phyloP scores from a whole-genome alignment of 1,284 basidiomycete genomes.

The Caloboletus inedulis region DNA sequence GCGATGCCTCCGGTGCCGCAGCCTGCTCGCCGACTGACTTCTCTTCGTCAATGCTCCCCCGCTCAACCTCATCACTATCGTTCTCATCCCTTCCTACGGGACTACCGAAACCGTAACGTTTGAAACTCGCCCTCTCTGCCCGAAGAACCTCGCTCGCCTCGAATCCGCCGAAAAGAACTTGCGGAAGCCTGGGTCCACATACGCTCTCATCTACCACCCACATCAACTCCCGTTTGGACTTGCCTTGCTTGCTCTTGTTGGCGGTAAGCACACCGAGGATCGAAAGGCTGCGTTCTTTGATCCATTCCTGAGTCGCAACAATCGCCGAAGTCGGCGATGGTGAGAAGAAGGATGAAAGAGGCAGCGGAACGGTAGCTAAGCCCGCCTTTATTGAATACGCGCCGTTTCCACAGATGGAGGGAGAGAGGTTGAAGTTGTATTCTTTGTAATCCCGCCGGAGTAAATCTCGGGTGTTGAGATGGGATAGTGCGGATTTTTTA shows the following conservation, averaged over 20 bases:
- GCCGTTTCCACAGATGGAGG: slow-evolving; percentile 37
- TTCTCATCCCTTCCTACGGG: slow-evolving; percentile 30
- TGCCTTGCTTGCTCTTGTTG: slow-evolving; percentile 46
- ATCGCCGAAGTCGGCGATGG: slow-evolving; percentile 39
- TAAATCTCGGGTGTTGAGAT: slow-evolving; percentile 72
- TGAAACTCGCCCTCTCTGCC: slow-evolving; percentile 43
- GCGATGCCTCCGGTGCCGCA: slow-evolving; percentile 15
- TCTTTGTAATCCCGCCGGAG: slow-evolving; percentile 93
- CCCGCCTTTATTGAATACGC: slow-evolving; percentile 46
- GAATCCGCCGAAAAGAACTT: slow-evolving; percentile 42
- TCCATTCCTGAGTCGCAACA: slow-evolving; percentile 54
- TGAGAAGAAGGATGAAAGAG: slow-evolving; percentile 44
- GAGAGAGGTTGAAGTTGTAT: slow-evolving; percentile 51
- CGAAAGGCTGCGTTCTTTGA: slow-evolving; percentile 60
- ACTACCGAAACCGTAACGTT: slow-evolving; percentile 34
- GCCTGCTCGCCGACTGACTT: slow-evolving; percentile 23
- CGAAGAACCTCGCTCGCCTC: slow-evolving; percentile 51
- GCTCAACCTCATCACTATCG: slow-evolving; percentile 32
- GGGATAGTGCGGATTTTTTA: slow-evolving; percentile 69
- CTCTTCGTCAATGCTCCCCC: slow-evolving; percentile 29
- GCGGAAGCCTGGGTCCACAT: slow-evolving; percentile 34
- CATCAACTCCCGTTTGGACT: slow-evolving; percentile 66
- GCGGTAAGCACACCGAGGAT: slow-evolving; percentile 78
- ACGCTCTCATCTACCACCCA: slow-evolving; percentile 50
- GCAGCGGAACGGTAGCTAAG: slow-evolving; percentile 75